Evolutionary conservation across 345 rosid species (phyloP), one percentile per base, ranked within the genome.

Genomic region (Lumnitzera littorea): DNA sequence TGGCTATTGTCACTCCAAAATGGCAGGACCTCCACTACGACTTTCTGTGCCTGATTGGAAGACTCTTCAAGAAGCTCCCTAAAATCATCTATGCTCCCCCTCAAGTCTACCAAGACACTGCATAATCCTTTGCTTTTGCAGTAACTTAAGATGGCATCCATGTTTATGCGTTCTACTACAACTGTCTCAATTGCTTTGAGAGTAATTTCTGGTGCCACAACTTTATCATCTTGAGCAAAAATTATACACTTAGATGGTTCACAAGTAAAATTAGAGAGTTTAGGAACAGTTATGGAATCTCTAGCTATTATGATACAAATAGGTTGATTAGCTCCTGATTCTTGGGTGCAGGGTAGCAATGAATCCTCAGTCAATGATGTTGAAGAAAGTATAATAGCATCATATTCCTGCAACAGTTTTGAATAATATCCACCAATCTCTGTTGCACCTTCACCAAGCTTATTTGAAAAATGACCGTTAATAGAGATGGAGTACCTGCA

Each of bases 361-460:
- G 64, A 70, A 15, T 69, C 56, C 64, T 71, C 72, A 55, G 57
- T 15, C 15, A 80, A 70, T 17, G 84, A 76, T 24, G 86, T 58
- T 1, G 63, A 52, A 57, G 91, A 84, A 62, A 81, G 57, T 57
- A 92, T 69, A 13, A 89, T 29, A 15, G 78, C 95, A 62, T 92
- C 85, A n/a, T 84, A 82, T 72, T 94, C 87, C 61, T 82, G 91
- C 55, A 84, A 75, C 67, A 92, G 62, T 67, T 70, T 73, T 20
- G 83, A 85, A 81, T 85, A 84, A 80, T 87, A 81, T 53, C 98
- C 94, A 68, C 90, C 87, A 51, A 31, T 14, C 61, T 73, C 70
- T 0, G 59, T 27, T 27, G 63, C 87, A 52, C 86, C 83, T 67
- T 80, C 86, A n/a, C 96, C 96, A 15, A 84, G 81, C 73, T 75